Evolutionary conservation across 129 eudicot genomes (phyloP).

Genomic region (Lactuca saligna): DNA sequence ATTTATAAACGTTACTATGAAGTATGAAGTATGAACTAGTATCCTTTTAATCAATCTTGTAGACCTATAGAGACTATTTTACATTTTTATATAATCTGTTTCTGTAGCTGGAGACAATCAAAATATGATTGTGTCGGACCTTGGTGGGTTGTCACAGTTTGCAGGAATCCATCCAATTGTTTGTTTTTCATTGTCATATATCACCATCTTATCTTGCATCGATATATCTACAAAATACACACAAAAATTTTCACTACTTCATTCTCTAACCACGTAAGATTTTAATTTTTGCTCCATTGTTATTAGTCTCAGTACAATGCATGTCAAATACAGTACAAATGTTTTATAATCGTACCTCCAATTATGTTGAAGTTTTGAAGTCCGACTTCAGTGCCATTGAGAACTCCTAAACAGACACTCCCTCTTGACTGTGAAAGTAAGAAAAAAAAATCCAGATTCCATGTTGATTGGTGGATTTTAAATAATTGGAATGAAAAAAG

Average conservation of each 20-base stretch:
- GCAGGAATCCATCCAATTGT: slow-evolving; percentile 83
- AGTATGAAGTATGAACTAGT: not conserved
- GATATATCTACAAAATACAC: slow-evolving; percentile 64
- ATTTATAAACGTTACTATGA: slow-evolving; percentile 28
- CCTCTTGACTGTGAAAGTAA: slow-evolving; percentile 59
- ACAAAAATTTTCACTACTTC: not conserved
- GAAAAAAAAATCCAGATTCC: not conserved
- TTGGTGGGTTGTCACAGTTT: slow-evolving; percentile 65
- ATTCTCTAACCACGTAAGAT: too few species aligned
- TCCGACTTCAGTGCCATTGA: slow-evolving; percentile 93
- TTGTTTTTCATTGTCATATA: slow-evolving; percentile 83
- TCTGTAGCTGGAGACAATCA: slow-evolving; percentile 1
- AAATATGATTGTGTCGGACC: slow-evolving; percentile 26
- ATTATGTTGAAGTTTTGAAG: slow-evolving; percentile 73
- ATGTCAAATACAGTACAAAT: too few species aligned
- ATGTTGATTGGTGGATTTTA: not conserved
- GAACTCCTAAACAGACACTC: slow-evolving; percentile 80
- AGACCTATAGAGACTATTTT: slow-evolving; percentile 28
- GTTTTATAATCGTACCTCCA: slow-evolving; percentile 55
- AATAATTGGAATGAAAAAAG: slow-evolving; percentile 12
- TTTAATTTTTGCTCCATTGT: too few species aligned
- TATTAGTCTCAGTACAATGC: too few species aligned
- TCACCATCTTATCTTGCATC: slow-evolving; percentile 92
- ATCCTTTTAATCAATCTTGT: slow-evolving; percentile 12
- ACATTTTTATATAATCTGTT: slow-evolving; percentile 14